Evolutionary conservation across 2,329 filamentous ascomycete species (phyloP).

Genomic region (Aureobasidium melanogenum): DNA sequence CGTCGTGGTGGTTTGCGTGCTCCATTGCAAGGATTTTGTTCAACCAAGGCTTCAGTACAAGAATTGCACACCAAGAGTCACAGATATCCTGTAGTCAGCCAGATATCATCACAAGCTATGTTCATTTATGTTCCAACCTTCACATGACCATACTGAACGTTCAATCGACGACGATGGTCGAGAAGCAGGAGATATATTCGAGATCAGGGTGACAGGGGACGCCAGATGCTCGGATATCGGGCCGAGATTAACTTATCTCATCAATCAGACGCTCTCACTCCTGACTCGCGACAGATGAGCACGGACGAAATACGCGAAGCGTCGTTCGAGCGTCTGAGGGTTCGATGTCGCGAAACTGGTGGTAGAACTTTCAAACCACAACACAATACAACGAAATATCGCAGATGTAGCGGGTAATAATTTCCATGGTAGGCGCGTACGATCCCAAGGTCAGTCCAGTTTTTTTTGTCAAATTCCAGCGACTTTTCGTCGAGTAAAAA

Average conservation of each 20-base stretch:
- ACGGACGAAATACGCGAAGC: too few species aligned
- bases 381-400: too few species aligned
- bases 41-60: background rate
- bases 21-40: background rate
- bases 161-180: background rate
- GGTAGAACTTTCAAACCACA: too few species aligned
- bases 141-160: background rate
- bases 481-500: too few species aligned
- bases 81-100: background rate
- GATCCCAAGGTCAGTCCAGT: too few species aligned
- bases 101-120: background rate
- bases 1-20: background rate
- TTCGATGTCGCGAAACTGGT: too few species aligned
- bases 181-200: background rate
- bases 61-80: background rate
- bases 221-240: background rate
- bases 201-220: background rate
- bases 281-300: too few species aligned
- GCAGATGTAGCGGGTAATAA: too few species aligned
- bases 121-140: background rate
- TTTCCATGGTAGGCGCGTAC: too few species aligned
- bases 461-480: too few species aligned
- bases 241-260: background rate
- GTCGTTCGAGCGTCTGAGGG: too few species aligned
- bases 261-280: too few species aligned